Percentiles rank a stretch among this genome's conserved stretches.
These are phyloP conservation scores for Acaromyces ingoldii DNA, from an alignment of 1,284 basidiomycete genomes.

Conservation along the genomic window DNA sequence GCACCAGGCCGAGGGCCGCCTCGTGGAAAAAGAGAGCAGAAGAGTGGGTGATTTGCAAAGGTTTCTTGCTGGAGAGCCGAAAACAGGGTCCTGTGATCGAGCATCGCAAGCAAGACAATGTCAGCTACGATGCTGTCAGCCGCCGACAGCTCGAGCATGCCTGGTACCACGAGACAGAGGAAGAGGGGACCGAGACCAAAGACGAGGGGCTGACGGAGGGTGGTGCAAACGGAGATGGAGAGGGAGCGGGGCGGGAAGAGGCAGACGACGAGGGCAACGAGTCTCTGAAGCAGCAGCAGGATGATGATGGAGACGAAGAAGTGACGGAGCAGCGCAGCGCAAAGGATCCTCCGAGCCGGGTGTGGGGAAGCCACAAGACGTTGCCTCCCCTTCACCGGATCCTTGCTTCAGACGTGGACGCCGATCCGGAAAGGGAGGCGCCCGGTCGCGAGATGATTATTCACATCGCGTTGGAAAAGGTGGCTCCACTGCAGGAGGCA, in stretches of 20 bases:
- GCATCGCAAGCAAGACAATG: conserved; percentile 17
- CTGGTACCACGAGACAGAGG: conserved; percentile 12
- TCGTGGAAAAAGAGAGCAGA: conserved; percentile 54
- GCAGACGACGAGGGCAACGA: too few relatives aligned
- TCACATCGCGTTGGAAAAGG: conserved; percentile 63
- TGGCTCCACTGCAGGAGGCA: conserved; percentile 76
- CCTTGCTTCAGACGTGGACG: background rate
- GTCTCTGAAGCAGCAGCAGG: too few relatives aligned
- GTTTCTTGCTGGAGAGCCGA: conserved; percentile 57
- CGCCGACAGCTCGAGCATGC: conserved; percentile 17
- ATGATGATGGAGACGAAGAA: too few relatives aligned
- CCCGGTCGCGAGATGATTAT: conserved; percentile 9
- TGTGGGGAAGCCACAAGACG: too few relatives aligned
- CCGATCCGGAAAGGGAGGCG: background rate
- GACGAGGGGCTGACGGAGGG: background rate
- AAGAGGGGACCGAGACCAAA: background rate
- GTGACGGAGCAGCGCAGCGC: too few relatives aligned
- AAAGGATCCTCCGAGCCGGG: too few relatives aligned
- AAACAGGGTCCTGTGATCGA: conserved; percentile 61
- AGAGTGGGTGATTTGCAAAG: conserved; percentile 59
- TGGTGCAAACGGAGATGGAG: background rate
- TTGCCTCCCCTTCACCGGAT: conserved; percentile 14
- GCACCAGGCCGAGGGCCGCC: background rate
- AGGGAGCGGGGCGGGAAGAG: background rate
- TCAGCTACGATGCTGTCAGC: conserved; percentile 21